phyloP scores from a whole-genome alignment of 2,329 filamentous ascomycete genomes.

The Venturia effusa region DNA sequence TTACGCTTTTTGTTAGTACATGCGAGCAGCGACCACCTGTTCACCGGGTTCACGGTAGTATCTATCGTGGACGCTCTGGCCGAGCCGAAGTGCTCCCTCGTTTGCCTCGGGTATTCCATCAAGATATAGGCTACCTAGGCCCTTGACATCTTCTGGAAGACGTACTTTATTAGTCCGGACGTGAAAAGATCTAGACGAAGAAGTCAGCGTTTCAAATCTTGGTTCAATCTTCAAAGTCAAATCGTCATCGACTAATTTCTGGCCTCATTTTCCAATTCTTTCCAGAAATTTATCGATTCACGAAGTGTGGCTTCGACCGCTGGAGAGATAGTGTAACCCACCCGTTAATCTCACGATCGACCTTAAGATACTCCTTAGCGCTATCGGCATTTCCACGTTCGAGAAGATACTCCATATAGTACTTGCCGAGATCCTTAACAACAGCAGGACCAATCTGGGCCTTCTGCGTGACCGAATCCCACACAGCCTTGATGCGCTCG shows the following conservation, averaged over 20 bases:
- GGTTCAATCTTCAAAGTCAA: neutral
- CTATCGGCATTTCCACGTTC: slow-evolving; percentile 71
- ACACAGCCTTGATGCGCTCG: slow-evolving; percentile 68
- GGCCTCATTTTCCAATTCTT: neutral
- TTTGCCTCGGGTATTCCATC: slow-evolving; percentile 1
- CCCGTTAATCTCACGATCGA: slow-evolving; percentile 83
- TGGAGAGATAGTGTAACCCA: slow-evolving; percentile 17
- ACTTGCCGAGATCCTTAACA: slow-evolving; percentile 64
- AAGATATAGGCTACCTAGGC: slow-evolving; percentile 3
- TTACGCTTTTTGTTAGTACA: neutral
- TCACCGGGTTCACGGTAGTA: slow-evolving; percentile 9
- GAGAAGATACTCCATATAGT: slow-evolving; percentile 76
- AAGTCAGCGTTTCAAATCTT: neutral
- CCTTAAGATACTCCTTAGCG: slow-evolving; percentile 72
- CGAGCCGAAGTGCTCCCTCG: slow-evolving; percentile 7
- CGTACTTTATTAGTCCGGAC: slow-evolving; percentile 5
- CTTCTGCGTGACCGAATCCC: slow-evolving; percentile 62
- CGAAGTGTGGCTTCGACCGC: neutral
- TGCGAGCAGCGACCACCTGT: neutral
- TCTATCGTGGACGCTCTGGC: slow-evolving; percentile 7
- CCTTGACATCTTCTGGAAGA: neutral
- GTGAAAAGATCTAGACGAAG: neutral
- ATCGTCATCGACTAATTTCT: neutral
- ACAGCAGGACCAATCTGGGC: slow-evolving; percentile 56
- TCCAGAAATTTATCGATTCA: neutral